Percentiles rank a stretch among this genome's conserved stretches.
These are phyloP conservation scores for Nicotiana knightiana DNA, from an alignment of 257 asterid genomes.

Conservation along the genomic window DNA sequence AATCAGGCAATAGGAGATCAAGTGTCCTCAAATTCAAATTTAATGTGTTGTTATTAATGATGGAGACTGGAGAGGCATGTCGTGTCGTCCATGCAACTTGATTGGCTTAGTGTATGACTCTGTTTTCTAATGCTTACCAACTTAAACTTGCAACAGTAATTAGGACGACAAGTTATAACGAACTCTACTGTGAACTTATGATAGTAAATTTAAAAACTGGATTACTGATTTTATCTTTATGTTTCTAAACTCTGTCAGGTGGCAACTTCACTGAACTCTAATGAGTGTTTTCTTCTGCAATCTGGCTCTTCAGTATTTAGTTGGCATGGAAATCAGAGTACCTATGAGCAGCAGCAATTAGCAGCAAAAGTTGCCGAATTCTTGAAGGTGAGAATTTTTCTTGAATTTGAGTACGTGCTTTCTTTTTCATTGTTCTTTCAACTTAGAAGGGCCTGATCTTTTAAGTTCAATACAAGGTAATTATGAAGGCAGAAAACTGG, in stretches of 20 bases:
- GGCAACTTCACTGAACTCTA: conserved; percentile 71
- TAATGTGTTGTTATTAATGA: too few relatives aligned
- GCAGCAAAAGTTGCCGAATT: conserved; percentile 72
- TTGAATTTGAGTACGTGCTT: background rate
- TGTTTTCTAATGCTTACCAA: background rate
- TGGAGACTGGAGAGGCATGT: background rate
- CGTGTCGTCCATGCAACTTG: background rate
- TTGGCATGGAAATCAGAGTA: conserved; percentile 91
- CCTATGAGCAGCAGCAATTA: conserved; percentile 86
- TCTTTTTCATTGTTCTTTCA: background rate
- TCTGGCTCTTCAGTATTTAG: conserved; percentile 67
- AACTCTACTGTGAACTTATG: background rate
- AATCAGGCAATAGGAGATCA: too few relatives aligned
- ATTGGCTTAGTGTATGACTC: background rate
- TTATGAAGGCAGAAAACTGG: too few relatives aligned
- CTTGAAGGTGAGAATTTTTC: conserved; percentile 56
- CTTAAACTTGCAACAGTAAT: background rate
- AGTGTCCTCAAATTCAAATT: too few relatives aligned
- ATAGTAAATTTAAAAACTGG: background rate
- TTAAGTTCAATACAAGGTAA: background rate
- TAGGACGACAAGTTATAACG: background rate
- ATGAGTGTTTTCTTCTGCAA: conserved; percentile 90
- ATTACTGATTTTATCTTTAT: background rate
- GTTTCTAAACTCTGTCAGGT: conserved; percentile 37
- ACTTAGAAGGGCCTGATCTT: background rate